Evolutionary conservation across 768 basidiomycete species (phyloP).

Genomic region (Agrocybe pediades): DNA sequence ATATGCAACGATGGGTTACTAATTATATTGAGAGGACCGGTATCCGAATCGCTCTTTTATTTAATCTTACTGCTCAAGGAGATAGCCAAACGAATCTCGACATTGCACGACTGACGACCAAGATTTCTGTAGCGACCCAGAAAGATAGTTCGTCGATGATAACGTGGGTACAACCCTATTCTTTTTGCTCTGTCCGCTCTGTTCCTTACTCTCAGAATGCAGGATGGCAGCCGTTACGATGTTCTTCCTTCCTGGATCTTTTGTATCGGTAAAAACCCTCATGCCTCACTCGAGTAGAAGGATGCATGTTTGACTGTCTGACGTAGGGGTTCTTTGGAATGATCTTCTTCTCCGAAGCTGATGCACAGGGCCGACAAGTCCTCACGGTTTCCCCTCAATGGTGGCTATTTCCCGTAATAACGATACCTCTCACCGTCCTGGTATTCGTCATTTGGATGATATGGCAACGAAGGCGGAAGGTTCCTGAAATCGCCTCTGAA

Average conservation of each 20-base stretch:
- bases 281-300: background rate
- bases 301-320: background rate
- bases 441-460: background rate
- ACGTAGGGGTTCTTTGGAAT: conserved; percentile 24
- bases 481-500: background rate
- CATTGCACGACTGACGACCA: conserved; percentile 19
- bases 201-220: background rate
- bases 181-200: background rate
- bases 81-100: conserved; percentile 20
- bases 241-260: conserved; percentile 28
- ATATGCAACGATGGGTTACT: conserved; percentile 14
- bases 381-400: background rate
- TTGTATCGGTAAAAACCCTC: conserved; percentile 20
- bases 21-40: conserved; percentile 21
- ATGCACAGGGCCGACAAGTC: background rate
- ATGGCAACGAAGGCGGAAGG: background rate
- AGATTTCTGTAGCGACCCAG: conserved; percentile 21
- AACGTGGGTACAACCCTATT: conserved; percentile 15
- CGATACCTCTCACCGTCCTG: background rate
- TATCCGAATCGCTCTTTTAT: conserved; percentile 23
- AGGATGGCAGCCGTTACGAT: conserved; percentile 30
- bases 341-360: conserved; percentile 21
- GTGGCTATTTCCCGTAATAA: conserved; percentile 1
- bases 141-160: conserved; percentile 28
- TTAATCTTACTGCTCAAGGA: conserved; percentile 20